These are phyloP conservation scores for Fomitopsis pulvina DNA, from an alignment of 768 basidiomycete genomes.

Conservation along the genomic window DNA sequence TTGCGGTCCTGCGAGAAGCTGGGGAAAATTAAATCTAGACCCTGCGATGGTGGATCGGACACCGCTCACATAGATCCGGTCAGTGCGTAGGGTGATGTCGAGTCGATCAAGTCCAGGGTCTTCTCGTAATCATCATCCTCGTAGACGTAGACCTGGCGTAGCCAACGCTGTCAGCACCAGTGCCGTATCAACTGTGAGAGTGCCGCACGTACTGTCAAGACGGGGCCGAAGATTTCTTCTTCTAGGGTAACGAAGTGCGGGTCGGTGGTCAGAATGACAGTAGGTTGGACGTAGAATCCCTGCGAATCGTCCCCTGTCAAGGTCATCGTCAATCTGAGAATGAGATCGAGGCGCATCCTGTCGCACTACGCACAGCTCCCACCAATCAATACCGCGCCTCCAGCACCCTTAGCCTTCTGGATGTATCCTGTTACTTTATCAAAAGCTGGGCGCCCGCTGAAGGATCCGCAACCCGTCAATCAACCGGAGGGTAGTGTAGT, in stretches of 20 bases:
- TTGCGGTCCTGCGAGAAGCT: constrained; percentile 83
- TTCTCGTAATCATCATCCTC: constrained; percentile 83
- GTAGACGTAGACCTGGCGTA: constrained; percentile 70
- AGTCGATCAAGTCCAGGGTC: constrained; percentile 82
- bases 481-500: background rate
- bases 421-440: constrained; percentile 84
- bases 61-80: constrained; percentile 86
- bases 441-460: constrained; percentile 77
- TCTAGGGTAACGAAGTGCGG: constrained; percentile 84
- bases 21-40: background rate
- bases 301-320: constrained; percentile 73
- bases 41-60: background rate
- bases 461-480: constrained; percentile 1
- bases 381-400: constrained; percentile 86
- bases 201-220: constrained; percentile 61
- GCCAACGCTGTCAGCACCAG: background rate
- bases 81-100: constrained; percentile 80
- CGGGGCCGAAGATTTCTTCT: constrained; percentile 97
- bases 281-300: constrained; percentile 93
- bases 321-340: background rate
- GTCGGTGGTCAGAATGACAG: constrained; percentile 88
- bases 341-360: background rate
- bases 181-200: background rate
- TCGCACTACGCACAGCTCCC: constrained; percentile 51
- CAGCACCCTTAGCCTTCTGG: constrained; percentile 77